phyloP scores from a whole-genome alignment of 2,329 filamentous ascomycete genomes.

The Rhynchosporium agropyri region DNA sequence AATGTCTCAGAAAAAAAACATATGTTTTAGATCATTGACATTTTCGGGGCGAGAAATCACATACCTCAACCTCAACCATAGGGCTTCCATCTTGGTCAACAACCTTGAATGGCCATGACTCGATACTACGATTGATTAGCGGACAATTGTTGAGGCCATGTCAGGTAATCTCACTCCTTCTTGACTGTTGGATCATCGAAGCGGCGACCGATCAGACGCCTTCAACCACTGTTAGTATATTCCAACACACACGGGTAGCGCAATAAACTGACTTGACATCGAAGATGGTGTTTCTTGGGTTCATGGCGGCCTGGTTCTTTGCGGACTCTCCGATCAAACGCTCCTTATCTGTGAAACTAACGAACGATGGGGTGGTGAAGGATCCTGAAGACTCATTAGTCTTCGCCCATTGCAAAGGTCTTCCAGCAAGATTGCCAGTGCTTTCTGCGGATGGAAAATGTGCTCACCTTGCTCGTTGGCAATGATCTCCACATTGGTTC shows the following conservation, averaged over 20 bases:
- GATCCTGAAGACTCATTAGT: slow-evolving; percentile 6
- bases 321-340: slow-evolving; percentile 98
- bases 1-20: no score
- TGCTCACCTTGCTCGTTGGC: slow-evolving; percentile 45
- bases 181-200: slow-evolving; percentile 96
- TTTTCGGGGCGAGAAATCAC: not conserved
- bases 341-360: slow-evolving; percentile 98
- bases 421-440: not conserved
- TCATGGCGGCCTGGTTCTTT: slow-evolving; percentile 99
- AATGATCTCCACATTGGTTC: slow-evolving; percentile 95
- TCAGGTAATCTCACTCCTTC: slow-evolving; percentile 61
- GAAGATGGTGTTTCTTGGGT: slow-evolving; percentile 97
- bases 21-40: no score
- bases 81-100: slow-evolving; percentile 86
- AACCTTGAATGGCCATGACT: slow-evolving; percentile 99
- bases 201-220: slow-evolving; percentile 95
- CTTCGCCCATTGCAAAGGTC: not conserved
- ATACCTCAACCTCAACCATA: slow-evolving; percentile 73
- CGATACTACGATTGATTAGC: slow-evolving; percentile 52
- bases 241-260: not conserved
- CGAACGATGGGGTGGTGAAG: slow-evolving; percentile 98
- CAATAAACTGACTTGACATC: slow-evolving; percentile 83
- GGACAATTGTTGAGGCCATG: not conserved
- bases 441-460: not conserved
- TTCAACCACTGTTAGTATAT: slow-evolving; percentile 44